Base-by-base conservation (phyloP, 2,329 filamentous ascomycete species). In the Colletotrichum lupini region DNA sequence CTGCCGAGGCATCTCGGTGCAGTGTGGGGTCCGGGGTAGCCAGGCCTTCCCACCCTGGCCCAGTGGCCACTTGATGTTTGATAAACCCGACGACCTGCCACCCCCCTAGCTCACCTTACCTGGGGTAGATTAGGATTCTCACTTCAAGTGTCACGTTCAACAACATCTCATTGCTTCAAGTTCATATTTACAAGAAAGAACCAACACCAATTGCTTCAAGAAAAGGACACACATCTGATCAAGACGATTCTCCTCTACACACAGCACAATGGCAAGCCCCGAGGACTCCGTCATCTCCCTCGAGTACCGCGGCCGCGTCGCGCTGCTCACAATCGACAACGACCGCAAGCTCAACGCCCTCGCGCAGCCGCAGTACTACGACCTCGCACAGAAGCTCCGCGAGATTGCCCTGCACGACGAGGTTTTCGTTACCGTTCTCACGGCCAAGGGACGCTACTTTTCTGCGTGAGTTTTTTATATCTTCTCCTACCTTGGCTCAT, bases 331-430 rank as follows among this genome's bases (percentile, higher is more conserved):
- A 22, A 92, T 99, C 80, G 92, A 95, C 83, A 93, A 94, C 64
- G 90, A 92, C 67, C 90, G 92, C 81, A 98, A 98, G 85, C 94
- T 98, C 82, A 97, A 97, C 82, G 95, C 96, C 37, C 85, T 98
- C 64, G 89, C 85, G 73, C 87, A 89, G 78, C 85, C 89, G 74
- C 88, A 92, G 64, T 98, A 98, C 86, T 97, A 93, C 82, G 88
- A 91, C 35, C 88, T 98, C 55, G 91, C 93, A 1, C 88, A 90
- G 77, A 88, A 91, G 61, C 85, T 99, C 80, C 90, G 92, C 71
- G 92, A 98, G 80, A 87, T 98, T 61, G 95, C 95, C 19, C 87
- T 86, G 9, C 92, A 92, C 75, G 91, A 96, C 74, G 94, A 97
- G 76, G 91, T 98, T 73, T 94, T 89, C 79, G 91, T 98, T 77